These are phyloP conservation scores for Diplodia intermedia DNA, from an alignment of 2,329 filamentous ascomycete genomes.

Conservation along the genomic window DNA sequence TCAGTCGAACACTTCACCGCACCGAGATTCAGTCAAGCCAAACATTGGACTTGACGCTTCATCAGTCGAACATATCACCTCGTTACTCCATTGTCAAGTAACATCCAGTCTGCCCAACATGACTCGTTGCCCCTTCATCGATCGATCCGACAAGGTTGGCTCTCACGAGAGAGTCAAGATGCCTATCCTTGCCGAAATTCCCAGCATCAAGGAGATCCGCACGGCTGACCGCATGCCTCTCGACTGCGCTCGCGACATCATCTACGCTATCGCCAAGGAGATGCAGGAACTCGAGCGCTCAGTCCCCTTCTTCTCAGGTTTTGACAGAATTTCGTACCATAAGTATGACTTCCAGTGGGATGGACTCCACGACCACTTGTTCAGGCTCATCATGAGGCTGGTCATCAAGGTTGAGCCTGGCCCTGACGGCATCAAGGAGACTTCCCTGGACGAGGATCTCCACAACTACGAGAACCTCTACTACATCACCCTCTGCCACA, in stretches of 20 bases:
- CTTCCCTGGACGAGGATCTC: not conserved
- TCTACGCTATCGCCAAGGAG: constrained; percentile 12
- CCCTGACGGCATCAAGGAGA: not conserved
- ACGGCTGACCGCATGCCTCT: constrained; percentile 10
- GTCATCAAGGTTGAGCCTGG: constrained; percentile 1
- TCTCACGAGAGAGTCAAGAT: not conserved
- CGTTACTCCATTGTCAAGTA: not conserved
- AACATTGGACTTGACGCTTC: too few species aligned
- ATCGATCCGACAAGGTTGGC: not conserved
- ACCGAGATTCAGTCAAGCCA: too few species aligned
- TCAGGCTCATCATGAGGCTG: not conserved
- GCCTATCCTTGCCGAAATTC: not conserved
- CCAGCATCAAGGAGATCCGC: not conserved
- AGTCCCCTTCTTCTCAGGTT: not conserved
- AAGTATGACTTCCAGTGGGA: not conserved
- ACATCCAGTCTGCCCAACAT: not conserved
- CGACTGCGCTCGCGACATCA: constrained; percentile 22
- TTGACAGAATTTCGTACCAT: not conserved
- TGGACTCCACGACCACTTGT: not conserved
- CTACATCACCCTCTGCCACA: constrained; percentile 20
- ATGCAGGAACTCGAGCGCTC: not conserved
- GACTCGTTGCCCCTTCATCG: not conserved
- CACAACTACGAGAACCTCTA: constrained; percentile 16
- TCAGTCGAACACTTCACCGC: too few species aligned
- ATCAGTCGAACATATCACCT: too few species aligned